Evolutionary conservation across 2,329 filamentous ascomycete species (phyloP).

Genomic region (Verticillium nubilum): DNA sequence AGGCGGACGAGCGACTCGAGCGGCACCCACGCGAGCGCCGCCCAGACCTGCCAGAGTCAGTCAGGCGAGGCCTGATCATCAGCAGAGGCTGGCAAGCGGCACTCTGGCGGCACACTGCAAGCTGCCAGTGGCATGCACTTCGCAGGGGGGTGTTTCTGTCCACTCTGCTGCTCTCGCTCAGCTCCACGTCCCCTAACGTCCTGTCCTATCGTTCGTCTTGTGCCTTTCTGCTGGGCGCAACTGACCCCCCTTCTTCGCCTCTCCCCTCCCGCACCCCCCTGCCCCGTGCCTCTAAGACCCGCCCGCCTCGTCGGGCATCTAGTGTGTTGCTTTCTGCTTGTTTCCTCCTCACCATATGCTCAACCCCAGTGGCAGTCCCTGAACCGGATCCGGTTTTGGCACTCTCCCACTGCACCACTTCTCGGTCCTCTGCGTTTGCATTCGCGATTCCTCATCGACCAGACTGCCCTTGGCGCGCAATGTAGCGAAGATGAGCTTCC

Average conservation of each 20-base stretch:
- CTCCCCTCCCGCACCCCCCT: background rate
- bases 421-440: background rate
- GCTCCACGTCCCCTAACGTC: background rate
- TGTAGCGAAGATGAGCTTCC: constrained; percentile 36
- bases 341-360: background rate
- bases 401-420: background rate
- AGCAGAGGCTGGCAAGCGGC: background rate
- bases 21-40: background rate
- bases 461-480: constrained; percentile 20
- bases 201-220: background rate
- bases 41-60: background rate
- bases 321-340: background rate
- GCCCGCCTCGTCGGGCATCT: background rate
- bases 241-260: background rate
- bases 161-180: background rate
- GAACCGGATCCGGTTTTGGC: background rate
- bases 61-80: background rate
- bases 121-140: background rate
- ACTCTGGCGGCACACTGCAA: background rate
- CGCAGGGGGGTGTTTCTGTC: background rate
- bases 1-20: background rate
- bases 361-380: background rate
- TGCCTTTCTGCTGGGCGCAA: background rate
- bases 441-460: background rate
- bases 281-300: background rate